Base-by-base conservation (phyloP, 2,329 filamentous ascomycete species). In the Lasiodiplodia sp. region DNA sequence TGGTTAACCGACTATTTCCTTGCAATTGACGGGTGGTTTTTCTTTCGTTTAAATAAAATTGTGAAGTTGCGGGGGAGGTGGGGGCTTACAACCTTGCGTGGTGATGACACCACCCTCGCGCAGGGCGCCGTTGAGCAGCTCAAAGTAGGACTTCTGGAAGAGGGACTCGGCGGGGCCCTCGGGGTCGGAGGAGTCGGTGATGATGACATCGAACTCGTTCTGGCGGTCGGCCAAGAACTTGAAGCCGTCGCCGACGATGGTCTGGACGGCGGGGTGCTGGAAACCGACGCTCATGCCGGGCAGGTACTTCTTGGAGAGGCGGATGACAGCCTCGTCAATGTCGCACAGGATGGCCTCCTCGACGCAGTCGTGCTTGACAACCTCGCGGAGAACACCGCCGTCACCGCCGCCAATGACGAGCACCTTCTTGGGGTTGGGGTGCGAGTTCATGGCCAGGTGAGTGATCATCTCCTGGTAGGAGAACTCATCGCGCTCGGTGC, bases 391-490 rank as follows among this genome's bases (percentile, higher is more conserved):
- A 72, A 99, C 96, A 84, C 96, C 96, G 70, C 96, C 96, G 80
- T 99, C 96, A 80, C 96, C 96, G 77, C 96, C 96, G 73, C 96
- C 96, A 78, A 99, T 98, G 81, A 99, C 96, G 69, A 99, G 90
- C 66, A 99, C 96, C 84, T 94, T 96, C 90, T 98, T 96, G 79
- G 96, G 96, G 87, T 97, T 90, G 75, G 96, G 96, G 89, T 99
- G 96, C 66, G 95, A 93, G 89, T 97, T 96, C 91, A 99, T 93
- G 84, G 94, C 96, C 74, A 99, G 88, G 85, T 99, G 94, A 75
- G 95, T 94, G 84, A 99, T 99, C 96, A 99, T 99, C 89, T 99
- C 96, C 87, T 99, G 96, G 90, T 97, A 97, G 81, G 94, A 93
- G 87, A 98, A 99, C 87, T 99, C 96, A 80, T 99, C 94, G 73